Evolutionary conservation across 306 rosid species (phyloP).

Genomic region (Parietaria judaica): DNA sequence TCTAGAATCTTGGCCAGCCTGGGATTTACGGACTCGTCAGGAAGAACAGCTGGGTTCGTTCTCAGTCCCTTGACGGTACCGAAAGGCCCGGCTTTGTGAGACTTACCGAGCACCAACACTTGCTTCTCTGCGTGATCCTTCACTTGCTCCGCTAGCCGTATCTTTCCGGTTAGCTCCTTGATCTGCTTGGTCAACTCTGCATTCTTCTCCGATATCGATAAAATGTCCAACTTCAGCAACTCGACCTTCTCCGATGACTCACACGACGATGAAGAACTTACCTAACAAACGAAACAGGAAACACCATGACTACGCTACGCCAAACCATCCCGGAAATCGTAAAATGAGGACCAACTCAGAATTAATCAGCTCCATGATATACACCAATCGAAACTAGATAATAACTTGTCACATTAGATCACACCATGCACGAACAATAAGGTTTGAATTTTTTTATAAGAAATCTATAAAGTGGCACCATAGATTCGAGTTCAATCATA

Average conservation of each 20-base stretch:
- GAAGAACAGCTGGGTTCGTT: constrained; percentile 60
- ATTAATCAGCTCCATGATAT: too few species aligned
- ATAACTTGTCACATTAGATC: too few species aligned
- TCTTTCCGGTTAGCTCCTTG: constrained; percentile 60
- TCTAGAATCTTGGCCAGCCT: constrained; percentile 73
- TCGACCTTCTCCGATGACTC: constrained; percentile 61
- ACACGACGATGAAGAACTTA: constrained; percentile 17
- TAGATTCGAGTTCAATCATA: too few species aligned
- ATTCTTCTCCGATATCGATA: constrained; percentile 45
- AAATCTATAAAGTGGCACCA: too few species aligned
- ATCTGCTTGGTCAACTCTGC: constrained; percentile 46
- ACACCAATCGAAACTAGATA: too few species aligned
- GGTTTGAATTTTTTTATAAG: too few species aligned
- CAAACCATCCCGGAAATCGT: neutral
- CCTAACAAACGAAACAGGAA: constrained; percentile 9
- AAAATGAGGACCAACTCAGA: too few species aligned
- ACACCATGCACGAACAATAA: too few species aligned
- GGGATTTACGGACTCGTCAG: constrained; percentile 80
- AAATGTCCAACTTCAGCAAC: constrained; percentile 56
- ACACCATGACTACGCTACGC: constrained; percentile 2
- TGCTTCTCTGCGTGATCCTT: constrained; percentile 78
- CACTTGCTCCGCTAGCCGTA: constrained; percentile 63
- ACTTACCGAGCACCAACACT: constrained; percentile 58
- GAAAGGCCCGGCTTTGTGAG: constrained; percentile 64
- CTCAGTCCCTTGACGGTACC: constrained; percentile 74